Evolutionary conservation across 352 stramenopile species (phyloP), one percentile per base, ranked within the genome.

Genomic region (Globisporangium mamillatum): DNA sequence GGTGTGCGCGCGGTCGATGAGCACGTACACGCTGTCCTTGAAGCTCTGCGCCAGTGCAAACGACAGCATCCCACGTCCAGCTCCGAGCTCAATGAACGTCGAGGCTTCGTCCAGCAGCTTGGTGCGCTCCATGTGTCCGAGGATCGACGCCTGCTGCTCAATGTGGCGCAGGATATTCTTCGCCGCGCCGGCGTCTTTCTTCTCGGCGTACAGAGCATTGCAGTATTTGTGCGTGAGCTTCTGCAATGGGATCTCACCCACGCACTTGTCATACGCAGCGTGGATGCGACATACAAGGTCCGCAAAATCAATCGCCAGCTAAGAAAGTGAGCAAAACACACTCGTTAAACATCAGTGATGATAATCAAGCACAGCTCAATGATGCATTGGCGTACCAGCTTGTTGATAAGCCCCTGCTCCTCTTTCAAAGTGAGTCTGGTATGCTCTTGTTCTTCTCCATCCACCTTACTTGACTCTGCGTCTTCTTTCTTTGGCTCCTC

Each of bases 61-160:
- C 18, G 88, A 95, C 22, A 94, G 64, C 88, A 94, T 93, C 0
- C 84, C 86, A 27, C 88, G 73, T 14, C 88, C 86, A 56, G 88
- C 88, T 20, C 88, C 88, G 9, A 95, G 79, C 63, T 95, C 88
- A 4, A 93, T 61, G 46, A 90, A 93, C 4, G 76, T 76, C 10
- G 82, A 75, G 0, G 63, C 12, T 20, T 81, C 60, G 27, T 88
- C 64, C 44, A 95, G 65, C 60, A 93, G 67, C 1, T 80, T 72
- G 9, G 75, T 71, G 3, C 76, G 60, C 20, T 90, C 81, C 83
- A 95, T 90, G 62, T 95, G 86, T 2, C 85, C 86, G 3, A 95
- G 75, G 61, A 95, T 95, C 8, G 85, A 93, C 9, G 86, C 79
- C 55, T 95, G 88, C 64, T 95, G 88, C 68, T 93, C 80, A 59